Evolutionary conservation across 2,329 filamentous ascomycete genomes (phyloP).

Genomic region (Apiospora aurea): DNA sequence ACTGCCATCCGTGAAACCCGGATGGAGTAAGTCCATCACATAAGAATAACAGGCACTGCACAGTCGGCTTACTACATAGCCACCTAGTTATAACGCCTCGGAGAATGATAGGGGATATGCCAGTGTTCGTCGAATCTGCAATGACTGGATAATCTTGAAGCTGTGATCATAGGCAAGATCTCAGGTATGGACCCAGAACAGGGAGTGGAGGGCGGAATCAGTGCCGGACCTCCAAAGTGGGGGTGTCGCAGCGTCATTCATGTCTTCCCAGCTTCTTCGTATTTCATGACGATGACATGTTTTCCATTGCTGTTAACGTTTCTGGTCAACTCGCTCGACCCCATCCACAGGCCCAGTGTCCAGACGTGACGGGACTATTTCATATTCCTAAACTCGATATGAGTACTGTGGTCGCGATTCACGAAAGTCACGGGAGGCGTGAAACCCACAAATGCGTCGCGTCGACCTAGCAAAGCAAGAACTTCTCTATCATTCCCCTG

Average conservation of each 20-base stretch:
- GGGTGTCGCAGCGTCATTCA: conserved; percentile 12
- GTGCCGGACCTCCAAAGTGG: background rate
- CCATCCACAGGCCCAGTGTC: background rate
- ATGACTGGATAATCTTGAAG: background rate
- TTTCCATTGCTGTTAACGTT: too few relatives aligned
- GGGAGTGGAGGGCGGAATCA: background rate
- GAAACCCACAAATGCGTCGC: background rate
- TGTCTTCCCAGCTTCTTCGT: background rate
- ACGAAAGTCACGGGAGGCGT: too few relatives aligned
- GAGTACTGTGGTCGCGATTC: background rate
- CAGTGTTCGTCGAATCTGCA: too few relatives aligned
- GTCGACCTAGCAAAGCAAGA: background rate
- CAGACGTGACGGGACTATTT: background rate
- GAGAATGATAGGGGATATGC: background rate
- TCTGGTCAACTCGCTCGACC: background rate
- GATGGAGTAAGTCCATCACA: background rate
- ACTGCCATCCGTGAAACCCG: background rate
- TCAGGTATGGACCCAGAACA: background rate
- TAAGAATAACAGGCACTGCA: background rate
- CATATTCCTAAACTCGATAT: background rate
- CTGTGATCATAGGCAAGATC: background rate
- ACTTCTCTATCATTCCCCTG: background rate
- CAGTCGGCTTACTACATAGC: background rate
- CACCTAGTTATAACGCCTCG: background rate
- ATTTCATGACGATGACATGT: background rate